Conservation (phyloP, 129 eudicot genomes). For the Helianthus annuus region HanXRQr2.0-SUNRISE NC_035448.2:136647053-136647552, state of each 20-base stretch:
- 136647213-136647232: constrained; percentile 56
- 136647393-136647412: too few species aligned
- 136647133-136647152: not conserved
- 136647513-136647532: too few species aligned
- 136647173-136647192: constrained; percentile 38
- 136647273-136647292: not conserved
- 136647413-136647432: too few species aligned
- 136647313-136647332: constrained; percentile 60
- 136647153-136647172: constrained; percentile 85
- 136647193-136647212: constrained; percentile 55
- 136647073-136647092: too few species aligned
- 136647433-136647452: too few species aligned
- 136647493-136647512: too few species aligned
- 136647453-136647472: too few species aligned
- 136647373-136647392: too few species aligned
- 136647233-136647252: not conserved
- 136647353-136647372: constrained; percentile 59
- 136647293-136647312: not conserved
- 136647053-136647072: too few species aligned
- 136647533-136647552: too few species aligned
- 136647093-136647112: not conserved
- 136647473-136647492: too few species aligned
- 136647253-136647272: too few species aligned
- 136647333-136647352: constrained; percentile 57
- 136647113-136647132: not conserved